A percentile compares a stretch with the other conserved stretches of the same genome.
These are phyloP conservation scores for Phytophthora agathidicida DNA, from an alignment of 352 stramenopile species.

Conservation along the genomic window DNA sequence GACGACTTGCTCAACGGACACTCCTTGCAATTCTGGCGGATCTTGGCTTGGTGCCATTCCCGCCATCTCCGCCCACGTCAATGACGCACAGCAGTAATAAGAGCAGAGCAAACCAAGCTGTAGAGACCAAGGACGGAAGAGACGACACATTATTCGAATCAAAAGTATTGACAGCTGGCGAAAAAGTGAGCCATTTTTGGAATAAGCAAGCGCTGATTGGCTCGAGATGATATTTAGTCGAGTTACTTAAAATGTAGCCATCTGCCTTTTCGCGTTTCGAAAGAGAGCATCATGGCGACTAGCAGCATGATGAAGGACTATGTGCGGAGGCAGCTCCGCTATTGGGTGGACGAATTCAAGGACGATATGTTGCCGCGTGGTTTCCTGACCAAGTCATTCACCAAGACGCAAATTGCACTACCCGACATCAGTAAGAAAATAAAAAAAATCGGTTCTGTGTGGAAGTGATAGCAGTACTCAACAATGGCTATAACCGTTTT, in stretches of 20 bases:
- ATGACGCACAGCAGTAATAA: neutral
- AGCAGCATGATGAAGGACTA: constrained; percentile 72
- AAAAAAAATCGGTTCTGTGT: neutral
- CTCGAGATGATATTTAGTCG: too few relatives aligned
- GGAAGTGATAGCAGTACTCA: too few relatives aligned
- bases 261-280: constrained; percentile 9
- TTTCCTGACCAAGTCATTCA: constrained; percentile 56
- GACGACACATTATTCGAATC: constrained; percentile 18
- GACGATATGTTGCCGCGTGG: constrained; percentile 65
- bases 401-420: constrained; percentile 51
- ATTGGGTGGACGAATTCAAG: constrained; percentile 71
- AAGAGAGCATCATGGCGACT: constrained; percentile 20
- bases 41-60: constrained; percentile 10
- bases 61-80: constrained; percentile 11
- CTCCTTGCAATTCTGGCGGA: constrained; percentile 3
- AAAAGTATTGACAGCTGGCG: neutral
- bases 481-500: too few relatives aligned
- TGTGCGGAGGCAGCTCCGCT: constrained; percentile 62
- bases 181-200: constrained; percentile 5
- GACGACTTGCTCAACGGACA: constrained; percentile 28
- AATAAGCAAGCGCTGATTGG: neutral
- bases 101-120: constrained; percentile 2
- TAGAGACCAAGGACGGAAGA: constrained; percentile 17
- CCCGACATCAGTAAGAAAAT: constrained; percentile 50
- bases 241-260: constrained; percentile 27